A percentile compares a stretch with the other conserved stretches of the same genome.
Conservation (phyloP, 2,329 filamentous ascomycete species). For the Zelopaecilomyces penicillatus region DNA sequence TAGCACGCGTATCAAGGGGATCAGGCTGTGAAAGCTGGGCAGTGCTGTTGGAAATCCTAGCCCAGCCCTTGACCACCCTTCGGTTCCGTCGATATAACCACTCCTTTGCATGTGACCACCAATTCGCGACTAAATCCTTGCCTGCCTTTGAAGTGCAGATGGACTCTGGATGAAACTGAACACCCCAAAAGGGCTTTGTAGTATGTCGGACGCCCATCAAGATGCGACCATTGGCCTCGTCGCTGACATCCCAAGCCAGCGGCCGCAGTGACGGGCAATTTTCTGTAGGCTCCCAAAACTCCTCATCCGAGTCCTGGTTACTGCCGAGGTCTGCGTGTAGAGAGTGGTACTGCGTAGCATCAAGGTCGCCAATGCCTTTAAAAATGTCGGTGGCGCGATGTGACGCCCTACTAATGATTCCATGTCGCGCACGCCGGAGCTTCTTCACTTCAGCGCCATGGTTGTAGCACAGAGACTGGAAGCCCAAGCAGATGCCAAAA, state of each 20-base stretch:
- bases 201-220: conserved; percentile 64
- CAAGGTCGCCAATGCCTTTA: conserved; percentile 42
- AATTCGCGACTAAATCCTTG: conserved; percentile 56
- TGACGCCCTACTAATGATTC: conserved; percentile 58
- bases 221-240: conserved; percentile 33
- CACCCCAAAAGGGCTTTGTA: conserved; percentile 63
- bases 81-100: conserved; percentile 30
- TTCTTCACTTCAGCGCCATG: conserved; percentile 56
- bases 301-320: background rate
- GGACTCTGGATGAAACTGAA: conserved; percentile 81
- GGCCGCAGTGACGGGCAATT: conserved; percentile 34
- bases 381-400: conserved; percentile 55
- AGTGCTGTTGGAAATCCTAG: too few species aligned
- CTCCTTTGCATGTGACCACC: conserved; percentile 53
- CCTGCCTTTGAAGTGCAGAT: conserved; percentile 63
- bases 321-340: conserved; percentile 38
- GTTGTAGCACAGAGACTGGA: conserved; percentile 62
- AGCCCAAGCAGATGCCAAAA: conserved; percentile 75
- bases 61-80: background rate
- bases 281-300: background rate
- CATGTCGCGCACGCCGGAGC: conserved; percentile 62
- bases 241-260: conserved; percentile 43
- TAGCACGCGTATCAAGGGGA: background rate
- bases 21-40: background rate
- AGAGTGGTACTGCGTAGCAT: conserved; percentile 65